Evolutionary conservation across 371 early-diverging fungal genomes (phyloP), one percentile per base, ranked within the genome.

Genomic region (Parasitella parasitica): DNA sequence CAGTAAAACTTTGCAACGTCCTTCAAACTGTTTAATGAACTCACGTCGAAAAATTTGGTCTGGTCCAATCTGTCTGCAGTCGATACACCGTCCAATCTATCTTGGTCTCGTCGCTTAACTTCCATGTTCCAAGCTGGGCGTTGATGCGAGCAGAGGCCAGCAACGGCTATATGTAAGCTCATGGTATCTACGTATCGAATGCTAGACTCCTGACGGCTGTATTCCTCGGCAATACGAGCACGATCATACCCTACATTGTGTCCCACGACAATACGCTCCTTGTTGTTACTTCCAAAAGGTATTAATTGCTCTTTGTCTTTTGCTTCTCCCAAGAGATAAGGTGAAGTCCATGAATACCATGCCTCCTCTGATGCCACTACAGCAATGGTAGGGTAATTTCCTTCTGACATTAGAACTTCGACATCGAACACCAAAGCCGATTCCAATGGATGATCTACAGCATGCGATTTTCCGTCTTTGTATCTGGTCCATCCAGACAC

Each of bases 301-400:
- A 97, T 90, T 58, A 96, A 71, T 43, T 82, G 85, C 22, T 73
- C 75, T 16, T 69, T 70, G 7, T 61, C 57, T 4, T 69, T 20
- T 20, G 77, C 74, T 28, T 85, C 76, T 6, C 79, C 77, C 22
- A 70, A 74, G 8, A 76, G 35, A 67, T 70, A 77, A 7, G 98
- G 97, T 8, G 97, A 91, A 15, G 89, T 82, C 98, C 98, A 98
- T 22, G 89, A 81, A 74, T 97, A 98, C 97, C 97, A 97, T 7
- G 87, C 86, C 20, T 77, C 69, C 4, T 71, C 52, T 0, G 94
- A 87, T 15, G 85, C 86, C 0, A 96, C 99, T 1, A 85, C 84
- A 0, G 99, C 99, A 56, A 98, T 70, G 3, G 91, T 78, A 0
- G 97, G 94, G 53, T 83, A 91, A 37, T 86, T 85, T 30, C 90